Evolutionary conservation across 2,329 filamentous ascomycete genomes (phyloP), one percentile per base, ranked within the genome.

Genomic region (Calonectria ilicicola): DNA sequence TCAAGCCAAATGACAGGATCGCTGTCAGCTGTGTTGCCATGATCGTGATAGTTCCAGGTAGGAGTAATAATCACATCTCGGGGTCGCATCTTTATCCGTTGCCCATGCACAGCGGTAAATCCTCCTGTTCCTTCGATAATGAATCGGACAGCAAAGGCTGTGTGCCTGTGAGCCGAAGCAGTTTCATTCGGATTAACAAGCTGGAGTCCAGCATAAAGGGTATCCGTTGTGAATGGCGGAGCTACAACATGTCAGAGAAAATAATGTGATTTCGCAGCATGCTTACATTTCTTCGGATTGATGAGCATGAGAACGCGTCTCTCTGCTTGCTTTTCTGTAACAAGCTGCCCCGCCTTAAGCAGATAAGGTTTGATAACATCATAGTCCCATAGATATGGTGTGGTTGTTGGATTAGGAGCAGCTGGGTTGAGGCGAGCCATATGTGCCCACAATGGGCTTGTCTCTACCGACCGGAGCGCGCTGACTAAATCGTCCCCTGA

Each of bases 11-110:
- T 88, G 80, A 90, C 87, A 0, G 89, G 88, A 7, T 72, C 12
- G 2, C 73, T 72, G 21, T 77, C 74, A 0, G 76, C 68, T 0
- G 91, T 88, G 67, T 91, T 91, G 3, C 89, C 89, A 67, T 91
- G 89, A 68, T 91, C 89, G 73, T 91, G 89, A 84, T 87, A 91
- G 78, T 90, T 88, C 89, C 89, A 91, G 0, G 85, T 87, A 0
- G 89, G 89, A 0, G 89, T 91, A 3, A 91, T 79, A n/a, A 91
- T 88, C 0, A 91, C 86, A 67, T 91, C 89, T 5, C 89, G 88
- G 3, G 84, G 82, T 21, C 83, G 77, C 83, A 91, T 88, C 0
- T 82, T 79, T 51, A 91, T 87, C 32, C 87, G 84, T 26, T 83
- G 79, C n/a, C 89, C 89, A 44, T 90, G 87, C 0, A 91, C 87